Percentiles rank a stretch among this genome's conserved stretches.
These are phyloP conservation scores for Acanthamoeba polyphaga DNA, from an alignment of 208 protist species.

Conservation along the genomic window DNA sequence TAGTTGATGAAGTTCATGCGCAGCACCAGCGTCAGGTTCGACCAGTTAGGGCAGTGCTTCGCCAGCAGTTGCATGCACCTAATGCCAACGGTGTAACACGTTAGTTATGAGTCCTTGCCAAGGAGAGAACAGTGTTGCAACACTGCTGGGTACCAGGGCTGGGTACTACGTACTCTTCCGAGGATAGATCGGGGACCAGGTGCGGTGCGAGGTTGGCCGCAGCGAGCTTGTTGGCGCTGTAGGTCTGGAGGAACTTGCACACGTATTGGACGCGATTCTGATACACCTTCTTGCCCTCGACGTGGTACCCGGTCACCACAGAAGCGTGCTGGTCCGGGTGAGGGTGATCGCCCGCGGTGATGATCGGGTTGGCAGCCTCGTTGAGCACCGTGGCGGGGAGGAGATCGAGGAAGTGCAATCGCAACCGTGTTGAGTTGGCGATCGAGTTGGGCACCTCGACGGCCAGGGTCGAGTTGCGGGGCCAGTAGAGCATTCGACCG, in stretches of 20 bases:
- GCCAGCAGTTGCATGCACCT: constrained; percentile 23
- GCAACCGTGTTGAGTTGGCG: neutral
- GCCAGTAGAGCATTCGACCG: constrained; percentile 16
- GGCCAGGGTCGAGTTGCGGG: neutral
- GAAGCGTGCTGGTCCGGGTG: no score
- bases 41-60: constrained; percentile 43
- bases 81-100: no score
- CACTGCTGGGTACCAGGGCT: neutral
- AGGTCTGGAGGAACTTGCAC: constrained; percentile 58
- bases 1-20: constrained; percentile 65
- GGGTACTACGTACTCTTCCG: neutral
- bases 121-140: neutral
- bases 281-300: neutral
- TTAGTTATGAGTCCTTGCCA: no score
- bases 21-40: constrained; percentile 20
- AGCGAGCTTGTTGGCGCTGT: neutral
- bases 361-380: constrained; percentile 53
- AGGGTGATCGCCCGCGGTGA: neutral
- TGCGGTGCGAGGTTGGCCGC: neutral
- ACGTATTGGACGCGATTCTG: constrained; percentile 73
- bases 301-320: neutral
- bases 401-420: constrained; percentile 49
- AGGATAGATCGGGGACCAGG: neutral
- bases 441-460: constrained; percentile 72
- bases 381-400: neutral